These are phyloP conservation scores for Leccinum incarnatum DNA, from an alignment of 768 basidiomycete genomes.

Conservation along the genomic window DNA sequence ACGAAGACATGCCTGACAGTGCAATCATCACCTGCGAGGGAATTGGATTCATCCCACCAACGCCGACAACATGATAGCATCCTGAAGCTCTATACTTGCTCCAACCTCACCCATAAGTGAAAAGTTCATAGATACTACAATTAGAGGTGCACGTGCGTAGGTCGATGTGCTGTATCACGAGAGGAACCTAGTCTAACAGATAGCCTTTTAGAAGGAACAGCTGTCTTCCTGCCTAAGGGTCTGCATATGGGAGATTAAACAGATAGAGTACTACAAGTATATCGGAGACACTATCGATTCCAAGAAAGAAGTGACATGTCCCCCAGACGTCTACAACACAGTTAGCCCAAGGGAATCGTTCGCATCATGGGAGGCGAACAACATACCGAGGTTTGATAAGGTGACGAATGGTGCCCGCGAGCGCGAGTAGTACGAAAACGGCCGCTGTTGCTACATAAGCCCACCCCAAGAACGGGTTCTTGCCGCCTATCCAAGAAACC, in stretches of 20 bases:
- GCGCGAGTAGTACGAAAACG: slow-evolving; percentile 83
- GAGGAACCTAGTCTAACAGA: slow-evolving; percentile 9
- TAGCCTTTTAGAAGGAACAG: no score
- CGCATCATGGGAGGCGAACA: neutral
- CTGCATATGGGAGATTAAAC: neutral
- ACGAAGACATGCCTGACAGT: slow-evolving; percentile 40
- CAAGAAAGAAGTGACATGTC: slow-evolving; percentile 87
- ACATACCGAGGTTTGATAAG: slow-evolving; percentile 85
- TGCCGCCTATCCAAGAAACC: slow-evolving; percentile 97
- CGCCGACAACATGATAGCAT: neutral
- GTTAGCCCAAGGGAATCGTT: neutral
- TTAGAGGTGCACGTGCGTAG: slow-evolving; percentile 15
- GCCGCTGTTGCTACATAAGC: slow-evolving; percentile 89
- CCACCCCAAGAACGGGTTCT: slow-evolving; percentile 98
- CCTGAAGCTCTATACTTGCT: neutral
- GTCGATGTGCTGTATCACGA: slow-evolving; percentile 22
- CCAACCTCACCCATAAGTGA: neutral
- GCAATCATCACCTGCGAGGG: slow-evolving; percentile 60
- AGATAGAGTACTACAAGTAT: slow-evolving; percentile 17
- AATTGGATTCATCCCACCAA: slow-evolving; percentile 49
- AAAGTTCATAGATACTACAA: slow-evolving; percentile 20
- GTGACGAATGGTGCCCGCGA: slow-evolving; percentile 89
- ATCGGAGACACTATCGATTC: slow-evolving; percentile 49
- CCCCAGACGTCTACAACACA: slow-evolving; percentile 61
- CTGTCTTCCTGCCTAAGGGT: no score